Percentiles rank a stretch among this genome's conserved stretches.
phyloP scores from a whole-genome alignment of 768 basidiomycete species.

The Glaciozyma antarctica region DNA sequence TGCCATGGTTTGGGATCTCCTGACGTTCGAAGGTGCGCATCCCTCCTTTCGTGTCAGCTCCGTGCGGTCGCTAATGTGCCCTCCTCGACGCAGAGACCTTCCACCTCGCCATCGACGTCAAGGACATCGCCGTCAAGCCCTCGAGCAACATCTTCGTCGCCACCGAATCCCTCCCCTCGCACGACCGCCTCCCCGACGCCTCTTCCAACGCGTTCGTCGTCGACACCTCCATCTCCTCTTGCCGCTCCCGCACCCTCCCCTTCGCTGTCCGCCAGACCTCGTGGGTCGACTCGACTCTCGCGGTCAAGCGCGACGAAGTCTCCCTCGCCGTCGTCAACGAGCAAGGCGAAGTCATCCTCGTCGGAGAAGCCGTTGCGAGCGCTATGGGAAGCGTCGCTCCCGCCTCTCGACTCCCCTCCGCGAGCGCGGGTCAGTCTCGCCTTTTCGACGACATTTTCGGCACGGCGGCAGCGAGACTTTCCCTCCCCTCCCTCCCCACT shows the following conservation, averaged over 20 bases:
- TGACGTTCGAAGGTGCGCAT: slow-evolving; percentile 38
- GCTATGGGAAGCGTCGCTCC: background rate
- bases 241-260: slow-evolving; percentile 47
- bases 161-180: background rate
- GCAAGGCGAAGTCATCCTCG: slow-evolving; percentile 55
- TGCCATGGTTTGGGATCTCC: slow-evolving; percentile 39
- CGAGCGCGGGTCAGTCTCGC: slow-evolving; percentile 3
- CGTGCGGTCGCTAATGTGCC: background rate
- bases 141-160: slow-evolving; percentile 14
- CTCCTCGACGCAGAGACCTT: slow-evolving; percentile 14
- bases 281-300: slow-evolving; percentile 41
- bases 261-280: slow-evolving; percentile 53
- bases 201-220: slow-evolving; percentile 22
- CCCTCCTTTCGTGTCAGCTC: background rate
- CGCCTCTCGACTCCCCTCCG: slow-evolving; percentile 14
- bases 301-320: slow-evolving; percentile 42
- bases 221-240: slow-evolving; percentile 8
- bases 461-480: background rate
- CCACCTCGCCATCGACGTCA: background rate
- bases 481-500: background rate
- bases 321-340: slow-evolving; percentile 62
- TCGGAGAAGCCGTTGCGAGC: slow-evolving; percentile 50
- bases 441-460: slow-evolving; percentile 35
- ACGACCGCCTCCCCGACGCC: slow-evolving; percentile 10
- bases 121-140: slow-evolving; percentile 37